Evolutionary conservation across 768 basidiomycete genomes (phyloP), one percentile per base, ranked within the genome.

Genomic region (Auricularia cornea): DNA sequence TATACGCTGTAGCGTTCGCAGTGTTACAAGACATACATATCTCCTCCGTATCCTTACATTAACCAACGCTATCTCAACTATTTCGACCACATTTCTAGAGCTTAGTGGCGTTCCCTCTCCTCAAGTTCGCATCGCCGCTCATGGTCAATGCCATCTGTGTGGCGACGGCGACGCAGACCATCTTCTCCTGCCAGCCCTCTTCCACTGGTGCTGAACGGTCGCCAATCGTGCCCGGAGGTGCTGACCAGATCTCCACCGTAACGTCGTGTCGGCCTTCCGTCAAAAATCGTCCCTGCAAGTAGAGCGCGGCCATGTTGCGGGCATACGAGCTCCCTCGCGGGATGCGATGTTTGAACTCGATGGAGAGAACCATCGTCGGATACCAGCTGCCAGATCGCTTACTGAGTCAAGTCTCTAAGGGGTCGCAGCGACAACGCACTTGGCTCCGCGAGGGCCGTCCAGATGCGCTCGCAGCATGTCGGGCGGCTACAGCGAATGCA

Each of bases 191-290:
- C 87, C 87, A 89, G 10, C 16, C 12, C 12, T 28, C 28, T 31
- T 57, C 54, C 28, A 57, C 54, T 4, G 16, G 16, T 10, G 23
- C 54, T 16, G 54, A 26, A 11, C 16, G 6, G 8, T 57, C 54
- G 28, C 54, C 54, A 26, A 30, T 16, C 29, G 26, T 30, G 14
- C 80, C 79, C 3, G 77, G 70, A 1, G 87, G 87, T 11, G 86
- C 84, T 5, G 84, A 83, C 87, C 87, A 89, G 14, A 87, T 74
- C 68, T 88, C 88, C 3, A 82, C 79, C 66, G 82, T 82, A 3
- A 71, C 67, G 57, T 87, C 84, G 66, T 89, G 86, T 62, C 85
- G 75, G 8, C 80, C 80, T 51, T 81, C 75, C 57, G 79, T 78
- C 63, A 83, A 68, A 69, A 86, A 88, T 8, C 76, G 77, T 1